Base-by-base conservation (phyloP, 192 early-diverging fungal species). In the Linnemannia zychae region DNA sequence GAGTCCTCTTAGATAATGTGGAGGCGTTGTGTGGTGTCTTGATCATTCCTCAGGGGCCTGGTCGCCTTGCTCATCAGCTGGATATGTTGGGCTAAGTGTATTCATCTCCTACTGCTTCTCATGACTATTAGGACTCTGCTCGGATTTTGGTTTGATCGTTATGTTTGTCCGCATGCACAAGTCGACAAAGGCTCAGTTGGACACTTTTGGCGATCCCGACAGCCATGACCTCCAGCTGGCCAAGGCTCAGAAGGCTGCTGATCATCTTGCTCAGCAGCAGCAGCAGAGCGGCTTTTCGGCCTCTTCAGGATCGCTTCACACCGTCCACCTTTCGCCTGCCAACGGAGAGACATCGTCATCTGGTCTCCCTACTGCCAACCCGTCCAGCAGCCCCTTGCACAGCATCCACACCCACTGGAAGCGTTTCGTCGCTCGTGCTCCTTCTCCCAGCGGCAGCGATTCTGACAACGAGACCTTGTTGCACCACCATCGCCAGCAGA, bases 81-180 rank as follows among this genome's bases (percentile, higher is more conserved):
- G 11, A 40, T 31, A 28, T 22, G 18, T 31, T 63, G 15, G 28
- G 15, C 57, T 31, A 31, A 63, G 1, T 28, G 31, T 63, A 12
- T 63, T 63, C 57, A 31, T 60, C n/a, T n/a, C 24, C 57, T 60
- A 60, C 57, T 60, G 24, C 57, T 7, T 31, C 2, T 28, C 57
- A 63, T 63, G 57, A 63, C 28, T 28, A 63, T 31, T 79, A 84
- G 83, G 83, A 22, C 87, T 88, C 37, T 86, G 80, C 76, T 76
- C 87, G 15, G 87, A 88, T 37, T 88, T 80, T 50, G 82, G 72
- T 31, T 22, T 88, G 34, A 78, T 84, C 31, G 69, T 85, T 12
- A 65, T 84, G 40, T 88, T 88, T 72, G 67, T 72, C 9, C 82
- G 87, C 31, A 74, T 67, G 22, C 81, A 84, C 49, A 60, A 38